These are phyloP conservation scores for Podospora bellae-mahoneyi DNA, from an alignment of 495 filamentous ascomycete genomes.

Conservation along the genomic window DNA sequence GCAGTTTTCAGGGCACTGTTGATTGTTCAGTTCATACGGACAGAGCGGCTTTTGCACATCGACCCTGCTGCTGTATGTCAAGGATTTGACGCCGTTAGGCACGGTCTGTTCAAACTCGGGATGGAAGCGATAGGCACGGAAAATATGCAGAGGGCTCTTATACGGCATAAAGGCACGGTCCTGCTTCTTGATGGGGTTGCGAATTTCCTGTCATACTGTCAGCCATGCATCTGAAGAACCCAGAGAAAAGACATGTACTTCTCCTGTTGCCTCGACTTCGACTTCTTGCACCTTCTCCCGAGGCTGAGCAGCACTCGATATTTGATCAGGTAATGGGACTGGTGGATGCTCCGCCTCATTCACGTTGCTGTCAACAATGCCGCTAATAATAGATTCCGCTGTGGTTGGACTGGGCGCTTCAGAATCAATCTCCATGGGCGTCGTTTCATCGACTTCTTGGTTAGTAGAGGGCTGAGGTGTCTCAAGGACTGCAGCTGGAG, in stretches of 20 bases:
- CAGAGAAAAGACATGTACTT: slow-evolving; percentile 37
- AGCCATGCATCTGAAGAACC: slow-evolving; percentile 8
- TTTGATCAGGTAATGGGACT: slow-evolving; percentile 22
- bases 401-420: slow-evolving; percentile 20
- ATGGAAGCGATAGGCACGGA: slow-evolving; percentile 87
- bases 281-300: slow-evolving; percentile 31
- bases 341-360: slow-evolving; percentile 9
- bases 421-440: slow-evolving; percentile 32
- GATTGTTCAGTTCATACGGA: slow-evolving; percentile 65
- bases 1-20: slow-evolving; percentile 74
- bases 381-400: neutral
- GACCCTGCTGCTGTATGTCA: slow-evolving; percentile 90
- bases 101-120: slow-evolving; percentile 66
- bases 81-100: slow-evolving; percentile 73
- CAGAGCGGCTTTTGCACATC: slow-evolving; percentile 70
- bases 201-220: slow-evolving; percentile 20
- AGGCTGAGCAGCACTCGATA: slow-evolving; percentile 27
- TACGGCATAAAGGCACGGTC: slow-evolving; percentile 62
- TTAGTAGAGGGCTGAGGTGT: neutral
- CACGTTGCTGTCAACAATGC: neutral
- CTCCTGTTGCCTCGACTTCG: slow-evolving; percentile 28
- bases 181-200: slow-evolving; percentile 4
- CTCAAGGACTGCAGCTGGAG: neutral
- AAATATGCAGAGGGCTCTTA: slow-evolving; percentile 73
- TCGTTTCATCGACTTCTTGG: slow-evolving; percentile 21